Percentiles rank a stretch among this genome's conserved stretches.
Conservation (phyloP, 352 stramenopile genomes). For the Phytophthora agathidicida region DNA sequence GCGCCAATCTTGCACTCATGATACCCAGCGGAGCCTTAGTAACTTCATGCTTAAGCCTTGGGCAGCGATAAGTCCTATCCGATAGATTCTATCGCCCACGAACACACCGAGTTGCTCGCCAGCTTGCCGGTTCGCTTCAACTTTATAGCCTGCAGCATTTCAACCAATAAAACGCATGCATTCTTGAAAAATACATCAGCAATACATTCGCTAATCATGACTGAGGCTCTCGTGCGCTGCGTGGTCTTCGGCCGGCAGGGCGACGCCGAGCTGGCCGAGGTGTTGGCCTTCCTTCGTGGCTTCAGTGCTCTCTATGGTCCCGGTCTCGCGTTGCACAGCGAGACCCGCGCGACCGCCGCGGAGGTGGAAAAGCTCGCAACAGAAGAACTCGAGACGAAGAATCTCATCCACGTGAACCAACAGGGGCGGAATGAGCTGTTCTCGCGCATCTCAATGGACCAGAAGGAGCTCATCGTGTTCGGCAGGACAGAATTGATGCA, state of each 20-base stretch:
- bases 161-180: background rate
- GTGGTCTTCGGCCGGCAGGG: slow-evolving; percentile 36
- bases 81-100: too few species aligned
- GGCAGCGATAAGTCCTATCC: too few species aligned
- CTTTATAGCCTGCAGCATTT: too few species aligned
- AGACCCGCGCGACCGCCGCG: slow-evolving; percentile 10
- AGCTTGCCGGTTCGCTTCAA: too few species aligned
- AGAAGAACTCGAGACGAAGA: slow-evolving; percentile 18
- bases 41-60: too few species aligned
- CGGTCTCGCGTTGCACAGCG: slow-evolving; percentile 41
- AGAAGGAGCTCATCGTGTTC: slow-evolving; percentile 30
- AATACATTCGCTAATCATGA: slow-evolving; percentile 3
- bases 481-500: slow-evolving; percentile 34
- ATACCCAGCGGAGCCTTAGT: too few species aligned
- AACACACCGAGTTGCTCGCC: too few species aligned
- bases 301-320: slow-evolving; percentile 65
- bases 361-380: slow-evolving; percentile 22
- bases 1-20: too few species aligned
- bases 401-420: slow-evolving; percentile 11
- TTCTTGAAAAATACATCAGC: background rate
- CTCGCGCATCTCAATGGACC: slow-evolving; percentile 32
- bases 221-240: slow-evolving; percentile 31
- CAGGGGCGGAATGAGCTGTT: slow-evolving; percentile 17
- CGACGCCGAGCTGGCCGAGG: slow-evolving; percentile 32
- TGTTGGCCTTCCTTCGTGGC: slow-evolving; percentile 51